Evolutionary conservation across 179 eudicot species (phyloP).

Genomic region (Beta corolliflora): DNA sequence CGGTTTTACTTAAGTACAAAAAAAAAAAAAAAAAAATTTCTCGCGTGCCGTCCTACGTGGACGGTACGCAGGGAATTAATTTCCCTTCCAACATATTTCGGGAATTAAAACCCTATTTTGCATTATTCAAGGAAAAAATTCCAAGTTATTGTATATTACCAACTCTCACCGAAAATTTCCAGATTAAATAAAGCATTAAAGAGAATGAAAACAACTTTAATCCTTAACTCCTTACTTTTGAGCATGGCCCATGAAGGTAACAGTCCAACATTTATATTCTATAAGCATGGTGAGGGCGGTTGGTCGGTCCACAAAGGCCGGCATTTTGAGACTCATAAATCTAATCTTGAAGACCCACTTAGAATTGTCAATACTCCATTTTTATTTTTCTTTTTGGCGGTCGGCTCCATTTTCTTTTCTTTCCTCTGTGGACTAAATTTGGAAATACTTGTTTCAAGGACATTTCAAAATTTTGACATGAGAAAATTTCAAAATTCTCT

Average conservation of each 20-base stretch:
- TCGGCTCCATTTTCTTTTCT: neutral
- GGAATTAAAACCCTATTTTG: no score
- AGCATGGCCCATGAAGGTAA: constrained; percentile 7
- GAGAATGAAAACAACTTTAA: neutral
- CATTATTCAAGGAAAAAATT: no score
- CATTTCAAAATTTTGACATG: neutral
- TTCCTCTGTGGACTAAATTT: neutral
- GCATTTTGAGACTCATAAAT: constrained; percentile 23
- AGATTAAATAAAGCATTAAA: neutral
- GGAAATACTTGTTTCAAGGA: neutral
- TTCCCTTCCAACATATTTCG: no score
- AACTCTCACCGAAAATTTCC: no score
- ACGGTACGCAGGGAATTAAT: no score
- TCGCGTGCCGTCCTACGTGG: no score
- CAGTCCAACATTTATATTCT: neutral
- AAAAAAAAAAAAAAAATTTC: no score
- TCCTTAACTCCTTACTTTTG: neutral
- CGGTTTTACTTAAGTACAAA: no score
- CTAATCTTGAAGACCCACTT: constrained; percentile 21
- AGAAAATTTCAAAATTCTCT: neutral
- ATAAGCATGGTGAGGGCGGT: constrained; percentile 22
- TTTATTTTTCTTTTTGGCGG: constrained; percentile 3
- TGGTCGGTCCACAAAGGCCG: constrained; percentile 33
- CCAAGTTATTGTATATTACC: neutral
- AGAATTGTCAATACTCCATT: neutral